Conservation (phyloP, 2,329 filamentous ascomycete genomes). For the Aspergillus aculeatus region DNA sequence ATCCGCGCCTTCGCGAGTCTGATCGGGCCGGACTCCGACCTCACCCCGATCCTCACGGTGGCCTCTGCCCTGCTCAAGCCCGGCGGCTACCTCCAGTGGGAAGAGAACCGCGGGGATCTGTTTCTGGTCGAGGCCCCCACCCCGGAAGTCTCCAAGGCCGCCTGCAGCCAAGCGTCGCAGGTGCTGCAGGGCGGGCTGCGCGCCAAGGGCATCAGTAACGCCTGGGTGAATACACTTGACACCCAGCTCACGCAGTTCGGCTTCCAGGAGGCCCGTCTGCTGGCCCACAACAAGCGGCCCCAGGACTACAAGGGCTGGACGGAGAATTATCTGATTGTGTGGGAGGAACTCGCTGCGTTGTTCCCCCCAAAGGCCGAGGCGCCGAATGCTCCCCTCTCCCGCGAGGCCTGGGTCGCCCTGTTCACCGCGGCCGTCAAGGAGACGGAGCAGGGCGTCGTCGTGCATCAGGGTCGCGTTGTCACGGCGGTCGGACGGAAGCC, state of each 20-base stretch:
- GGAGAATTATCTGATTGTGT: neutral
- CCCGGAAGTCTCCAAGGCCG: neutral
- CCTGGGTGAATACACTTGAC: neutral
- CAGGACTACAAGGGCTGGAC: neutral
- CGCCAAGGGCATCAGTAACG: neutral
- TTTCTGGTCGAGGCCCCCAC: neutral
- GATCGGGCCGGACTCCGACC: neutral
- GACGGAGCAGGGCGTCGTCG: neutral
- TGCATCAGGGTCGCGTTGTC: neutral
- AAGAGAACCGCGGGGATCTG: neutral
- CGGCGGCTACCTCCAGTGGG: neutral
- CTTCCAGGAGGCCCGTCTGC: neutral
- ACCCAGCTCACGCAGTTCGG: neutral
- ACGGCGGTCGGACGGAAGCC: neutral
- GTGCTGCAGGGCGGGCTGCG: too few relatives aligned
- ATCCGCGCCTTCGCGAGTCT: too few relatives aligned
- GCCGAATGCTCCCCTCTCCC: too few relatives aligned
- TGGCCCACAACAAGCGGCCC: neutral
- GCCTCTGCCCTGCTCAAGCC: neutral
- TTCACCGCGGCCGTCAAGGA: neutral
- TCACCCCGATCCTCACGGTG: neutral
- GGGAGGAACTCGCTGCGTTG: neutral
- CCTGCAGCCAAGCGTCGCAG: too few relatives aligned
- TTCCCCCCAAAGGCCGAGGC: neutral
- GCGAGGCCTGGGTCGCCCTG: neutral